Evolutionary conservation across 106 monocot genomes (phyloP), one percentile per base, ranked within the genome.

Genomic region (Platanthera guangdongensis): DNA sequence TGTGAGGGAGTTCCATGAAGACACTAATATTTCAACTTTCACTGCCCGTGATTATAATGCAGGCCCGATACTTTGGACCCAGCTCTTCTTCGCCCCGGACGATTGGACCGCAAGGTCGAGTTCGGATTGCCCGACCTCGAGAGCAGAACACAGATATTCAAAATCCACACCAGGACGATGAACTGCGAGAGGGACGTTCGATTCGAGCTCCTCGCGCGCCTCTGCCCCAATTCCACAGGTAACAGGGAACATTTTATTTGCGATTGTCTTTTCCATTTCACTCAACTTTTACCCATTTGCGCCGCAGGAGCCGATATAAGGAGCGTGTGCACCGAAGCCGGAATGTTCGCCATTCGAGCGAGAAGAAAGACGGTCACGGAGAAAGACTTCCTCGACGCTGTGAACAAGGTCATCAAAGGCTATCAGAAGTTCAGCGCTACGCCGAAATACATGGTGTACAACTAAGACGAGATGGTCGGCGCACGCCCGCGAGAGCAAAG

Each of bases 341-440:
- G 93, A 11, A 97, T 97, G 96, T 97, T 73, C 70, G 93, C 96
- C 3, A 97, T 94, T 46, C 76, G 96, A 55, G 96, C 96, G 60
- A 72, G 93, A 21, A 94, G 96, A 79, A 97, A 97, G 86, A 94
- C 96, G 0, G 96, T 94, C 7, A 97, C 96, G 0, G 96, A 97
- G 78, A 97, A 94, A 72, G 96, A 97, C 75, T 97, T 97, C 54
- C 88, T 97, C 0, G 96, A 97, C 77, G 93, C 96, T 0, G 96
- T 97, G 55, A 97, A 97, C 32, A 94, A 97, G 74, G 96, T 97
- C 63, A 97, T 97, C 80, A 97, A 94, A 81, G 93, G 96, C 53
- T 97, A 97, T 73, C 93, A 97, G 77, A 97, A 93, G 75, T 97
- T 97, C 73, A 97, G 93, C 75, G 96, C 96, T 1, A 97, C 96